phyloP scores from a whole-genome alignment of 768 basidiomycete species.

The Daedaleopsis sinensis region DNA sequence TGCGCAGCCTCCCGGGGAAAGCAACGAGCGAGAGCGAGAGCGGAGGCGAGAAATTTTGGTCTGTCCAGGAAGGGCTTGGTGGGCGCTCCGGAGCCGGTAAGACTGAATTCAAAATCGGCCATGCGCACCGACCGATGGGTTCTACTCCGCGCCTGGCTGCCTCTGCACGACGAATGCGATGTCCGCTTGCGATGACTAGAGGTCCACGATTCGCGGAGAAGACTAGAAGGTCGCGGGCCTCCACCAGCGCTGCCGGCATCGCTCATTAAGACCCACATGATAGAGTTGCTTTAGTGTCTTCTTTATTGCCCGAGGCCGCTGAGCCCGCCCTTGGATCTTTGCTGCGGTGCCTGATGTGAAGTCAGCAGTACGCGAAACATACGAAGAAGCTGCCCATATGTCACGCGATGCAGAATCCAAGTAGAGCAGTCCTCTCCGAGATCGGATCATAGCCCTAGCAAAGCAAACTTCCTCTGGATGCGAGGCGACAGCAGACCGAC shows the following conservation, averaged over 20 bases:
- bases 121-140: neutral
- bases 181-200: slow-evolving; percentile 6
- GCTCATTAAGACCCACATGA: neutral
- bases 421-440: too few relatives aligned
- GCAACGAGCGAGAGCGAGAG: neutral
- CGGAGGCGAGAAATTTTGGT: neutral
- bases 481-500: too few relatives aligned
- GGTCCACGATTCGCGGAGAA: slow-evolving; percentile 13
- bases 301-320: neutral
- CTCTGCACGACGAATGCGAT: neutral
- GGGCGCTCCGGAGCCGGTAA: neutral
- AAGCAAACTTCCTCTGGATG: too few relatives aligned
- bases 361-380: too few relatives aligned
- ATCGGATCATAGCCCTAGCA: too few relatives aligned
- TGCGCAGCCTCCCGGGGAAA: too few relatives aligned
- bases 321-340: neutral
- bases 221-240: neutral
- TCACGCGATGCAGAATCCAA: too few relatives aligned
- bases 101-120: neutral
- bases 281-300: neutral
- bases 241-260: neutral
- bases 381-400: too few relatives aligned
- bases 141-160: neutral
- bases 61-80: neutral
- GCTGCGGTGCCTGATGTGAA: neutral